A percentile compares a stretch with the other conserved stretches of the same genome.
phyloP scores from a whole-genome alignment of 2,329 filamentous ascomycete genomes.

The Magnaporthiopsis incrustans region DNA sequence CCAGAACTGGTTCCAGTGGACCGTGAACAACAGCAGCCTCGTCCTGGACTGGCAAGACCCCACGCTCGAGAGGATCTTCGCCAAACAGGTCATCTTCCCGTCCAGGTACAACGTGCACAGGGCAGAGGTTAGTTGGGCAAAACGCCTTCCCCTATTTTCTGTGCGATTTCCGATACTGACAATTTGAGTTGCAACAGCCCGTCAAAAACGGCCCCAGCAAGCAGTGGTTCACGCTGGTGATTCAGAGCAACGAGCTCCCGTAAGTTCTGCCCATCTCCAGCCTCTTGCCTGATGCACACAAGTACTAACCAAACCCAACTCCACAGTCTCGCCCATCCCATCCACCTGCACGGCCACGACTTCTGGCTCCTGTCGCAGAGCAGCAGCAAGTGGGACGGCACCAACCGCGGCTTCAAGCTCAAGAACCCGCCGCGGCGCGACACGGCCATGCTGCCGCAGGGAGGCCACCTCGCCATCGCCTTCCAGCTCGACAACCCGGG shows the following conservation, averaged over 20 bases:
- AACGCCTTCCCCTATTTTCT: not conserved
- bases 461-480: conserved; percentile 23
- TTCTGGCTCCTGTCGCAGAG: conserved; percentile 34
- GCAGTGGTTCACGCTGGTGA: conserved; percentile 22
- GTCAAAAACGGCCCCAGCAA: not conserved
- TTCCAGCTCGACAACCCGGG: conserved; percentile 28
- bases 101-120: conserved; percentile 13
- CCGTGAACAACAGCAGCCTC: conserved; percentile 14
- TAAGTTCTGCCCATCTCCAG: not conserved
- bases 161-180: not conserved
- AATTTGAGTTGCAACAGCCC: not conserved
- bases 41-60: conserved; percentile 16
- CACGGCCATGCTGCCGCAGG: conserved; percentile 23
- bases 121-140: conserved; percentile 5
- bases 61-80: conserved; percentile 10
- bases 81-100: conserved; percentile 9
- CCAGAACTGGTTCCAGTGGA: conserved; percentile 15
- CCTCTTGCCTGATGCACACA: conserved; percentile 30
- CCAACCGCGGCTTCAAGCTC: conserved; percentile 13
- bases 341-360: conserved; percentile 44
- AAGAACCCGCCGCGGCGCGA: conserved; percentile 30
- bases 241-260: conserved; percentile 16
- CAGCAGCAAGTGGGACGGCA: conserved; percentile 13
- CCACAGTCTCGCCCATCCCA: conserved; percentile 28
- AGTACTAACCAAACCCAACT: conserved; percentile 27